A percentile compares a stretch with the other conserved stretches of the same genome.
Conservation (phyloP, 257 asterid species). For the Gynochthodes officinalis region DNA sequence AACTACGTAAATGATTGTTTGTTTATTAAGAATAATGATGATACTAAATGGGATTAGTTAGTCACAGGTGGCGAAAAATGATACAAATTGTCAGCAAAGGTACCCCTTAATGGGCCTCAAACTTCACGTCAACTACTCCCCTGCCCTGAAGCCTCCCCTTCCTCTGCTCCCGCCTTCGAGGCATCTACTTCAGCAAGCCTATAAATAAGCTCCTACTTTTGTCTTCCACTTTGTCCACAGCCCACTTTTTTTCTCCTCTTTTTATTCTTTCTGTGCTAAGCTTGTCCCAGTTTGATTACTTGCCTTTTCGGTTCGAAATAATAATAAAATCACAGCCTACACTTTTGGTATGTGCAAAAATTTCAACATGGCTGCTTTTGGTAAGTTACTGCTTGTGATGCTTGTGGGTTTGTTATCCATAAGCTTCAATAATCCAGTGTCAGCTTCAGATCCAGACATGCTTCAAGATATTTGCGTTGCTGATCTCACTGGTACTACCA, state of each 20-base stretch:
- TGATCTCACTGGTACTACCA: slow-evolving; percentile 21
- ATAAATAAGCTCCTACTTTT: slow-evolving; percentile 23
- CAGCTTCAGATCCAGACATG: slow-evolving; percentile 33
- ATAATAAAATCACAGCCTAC: too few species aligned
- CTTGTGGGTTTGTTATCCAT: slow-evolving; percentile 12
- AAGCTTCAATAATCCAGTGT: slow-evolving; percentile 6
- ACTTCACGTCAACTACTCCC: slow-evolving; percentile 8
- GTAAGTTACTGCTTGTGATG: slow-evolving; percentile 1
- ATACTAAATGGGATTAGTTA: too few species aligned
- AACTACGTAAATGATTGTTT: neutral
- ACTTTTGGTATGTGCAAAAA: neutral
- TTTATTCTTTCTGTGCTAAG: too few species aligned
- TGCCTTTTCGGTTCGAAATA: neutral
- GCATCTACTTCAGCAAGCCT: neutral
- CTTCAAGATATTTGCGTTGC: slow-evolving; percentile 43
- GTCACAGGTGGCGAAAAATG: too few species aligned
- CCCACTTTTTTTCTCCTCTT: neutral
- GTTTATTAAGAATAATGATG: too few species aligned
- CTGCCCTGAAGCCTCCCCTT: neutral
- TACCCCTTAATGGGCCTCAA: too few species aligned
- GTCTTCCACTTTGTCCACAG: neutral
- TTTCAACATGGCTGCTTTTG: slow-evolving; percentile 18
- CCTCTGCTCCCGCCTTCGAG: neutral
- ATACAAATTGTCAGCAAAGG: too few species aligned
- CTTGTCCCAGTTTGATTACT: neutral